Base-by-base conservation (phyloP, 2,329 filamentous ascomycete genomes). In the Coleophoma cylindrospora region DNA sequence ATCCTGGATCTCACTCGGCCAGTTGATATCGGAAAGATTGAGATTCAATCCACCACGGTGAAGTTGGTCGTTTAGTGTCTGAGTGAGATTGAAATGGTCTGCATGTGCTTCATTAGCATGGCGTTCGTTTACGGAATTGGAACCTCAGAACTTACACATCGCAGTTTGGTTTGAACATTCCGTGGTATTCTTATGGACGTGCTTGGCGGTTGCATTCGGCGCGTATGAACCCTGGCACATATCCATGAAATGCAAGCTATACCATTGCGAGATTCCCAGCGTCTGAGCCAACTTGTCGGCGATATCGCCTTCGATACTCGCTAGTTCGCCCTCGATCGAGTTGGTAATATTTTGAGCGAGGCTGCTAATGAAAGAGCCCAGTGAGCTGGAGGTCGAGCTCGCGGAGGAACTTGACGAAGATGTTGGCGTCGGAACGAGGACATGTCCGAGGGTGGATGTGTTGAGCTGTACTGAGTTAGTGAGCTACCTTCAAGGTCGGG, bases 191-290 rank as follows among this genome's bases (percentile, higher is more conserved):
- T 73, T 70, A 36, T 63, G 58, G 44, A 77, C 74, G 12, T 70
- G 63, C 8, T 61, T 61, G 3, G 62, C 56, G 3, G 66, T 66
- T 0, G 62, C 57, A 49, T 65, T 66, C 12, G 66, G 62, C 10
- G 55, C 53, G 45, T 69, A 70, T 27, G 56, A 64, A 17, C 74
- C 74, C 53, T 74, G 71, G 67, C 83, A 86, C 67, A 78, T 80
- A 63, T 79, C 73, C 66, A 84, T 74, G 49, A 84, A 60, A 62
- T 86, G 80, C 14, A 77, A 70, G 17, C 73, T 76, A 68, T 85
- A 85, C 66, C 79, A 86, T 64, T 84, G 76, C 38, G 79, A 70
- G 34, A 84, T 69, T 36, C 79, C 76, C 14, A 83, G 65, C 15
- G 70, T 64, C 43, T 71, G 63, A 17, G 74, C 72, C 22, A 79